Percentiles rank a stretch among this genome's conserved stretches.
phyloP scores from a whole-genome alignment of 2,329 filamentous ascomycete genomes.

The Neofusicoccum laricinum region DNA sequence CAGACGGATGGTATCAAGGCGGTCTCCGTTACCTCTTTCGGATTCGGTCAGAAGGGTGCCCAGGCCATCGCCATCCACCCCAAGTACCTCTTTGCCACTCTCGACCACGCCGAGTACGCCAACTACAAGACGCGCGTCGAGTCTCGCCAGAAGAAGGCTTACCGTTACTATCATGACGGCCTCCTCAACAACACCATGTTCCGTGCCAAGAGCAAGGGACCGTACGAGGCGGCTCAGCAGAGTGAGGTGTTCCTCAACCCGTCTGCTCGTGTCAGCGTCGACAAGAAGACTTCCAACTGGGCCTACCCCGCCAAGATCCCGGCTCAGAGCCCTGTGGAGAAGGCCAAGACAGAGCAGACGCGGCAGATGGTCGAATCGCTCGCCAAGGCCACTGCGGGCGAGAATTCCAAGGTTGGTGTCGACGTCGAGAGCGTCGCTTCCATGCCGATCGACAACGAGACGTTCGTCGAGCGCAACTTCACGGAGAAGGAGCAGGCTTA shows the following conservation, averaged over 20 bases:
- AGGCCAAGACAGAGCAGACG: conserved; percentile 60
- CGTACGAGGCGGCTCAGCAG: conserved; percentile 86
- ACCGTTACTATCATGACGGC: conserved; percentile 97
- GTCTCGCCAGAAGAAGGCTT: conserved; percentile 95
- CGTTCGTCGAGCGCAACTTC: conserved; percentile 93
- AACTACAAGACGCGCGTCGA: conserved; percentile 86
- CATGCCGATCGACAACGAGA: conserved; percentile 91
- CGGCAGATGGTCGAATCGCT: conserved; percentile 75
- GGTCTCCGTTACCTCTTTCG: conserved; percentile 97
- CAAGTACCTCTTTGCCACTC: conserved; percentile 91
- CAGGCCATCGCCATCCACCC: conserved; percentile 97
- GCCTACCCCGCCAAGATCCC: conserved; percentile 62
- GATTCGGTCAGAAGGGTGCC: conserved; percentile 98
- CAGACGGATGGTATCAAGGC: conserved; percentile 98
- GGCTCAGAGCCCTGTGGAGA: conserved; percentile 57
- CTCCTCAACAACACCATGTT: conserved; percentile 98
- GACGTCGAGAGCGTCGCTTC: conserved; percentile 87
- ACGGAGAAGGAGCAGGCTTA: conserved; percentile 80
- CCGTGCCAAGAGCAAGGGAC: conserved; percentile 87
- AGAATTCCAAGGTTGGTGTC: conserved; percentile 77
- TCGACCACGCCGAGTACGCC: conserved; percentile 79
- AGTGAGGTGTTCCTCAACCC: conserved; percentile 90
- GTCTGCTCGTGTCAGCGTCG: conserved; percentile 75
- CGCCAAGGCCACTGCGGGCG: conserved; percentile 60
- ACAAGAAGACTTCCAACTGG: conserved; percentile 83